Percentiles rank a stretch among this genome's conserved stretches.
These are phyloP conservation scores for Albugo laibachii DNA, from an alignment of 352 stramenopile genomes.

Conservation along the genomic window DNA sequence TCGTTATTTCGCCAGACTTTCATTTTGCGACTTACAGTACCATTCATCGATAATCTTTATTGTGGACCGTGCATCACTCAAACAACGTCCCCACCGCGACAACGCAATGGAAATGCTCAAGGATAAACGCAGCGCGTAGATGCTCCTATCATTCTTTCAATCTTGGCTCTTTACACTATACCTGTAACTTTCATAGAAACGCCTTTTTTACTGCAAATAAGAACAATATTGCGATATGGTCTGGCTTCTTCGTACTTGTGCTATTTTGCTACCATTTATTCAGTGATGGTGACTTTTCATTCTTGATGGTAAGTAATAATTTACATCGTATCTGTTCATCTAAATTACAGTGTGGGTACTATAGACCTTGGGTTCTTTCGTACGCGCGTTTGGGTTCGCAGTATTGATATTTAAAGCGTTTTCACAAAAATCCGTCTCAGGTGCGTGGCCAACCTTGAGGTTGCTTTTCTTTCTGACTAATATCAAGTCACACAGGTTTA, in stretches of 20 bases:
- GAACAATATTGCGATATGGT: constrained; percentile 92
- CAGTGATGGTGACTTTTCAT: constrained; percentile 96
- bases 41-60: too few species aligned
- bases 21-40: too few species aligned
- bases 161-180: not conserved
- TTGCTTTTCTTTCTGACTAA: not conserved
- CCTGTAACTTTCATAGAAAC: constrained; percentile 8
- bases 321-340: not conserved
- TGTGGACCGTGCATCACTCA: too few species aligned
- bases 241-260: constrained; percentile 85
- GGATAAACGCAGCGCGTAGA: constrained; percentile 15
- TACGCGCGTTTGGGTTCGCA: constrained; percentile 77
- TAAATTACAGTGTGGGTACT: not conserved
- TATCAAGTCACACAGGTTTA: constrained; percentile 26
- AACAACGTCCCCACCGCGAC: not conserved
- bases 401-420: constrained; percentile 92
- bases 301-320: constrained; percentile 82
- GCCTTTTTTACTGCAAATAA: constrained; percentile 77
- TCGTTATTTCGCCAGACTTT: too few species aligned
- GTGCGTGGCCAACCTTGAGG: constrained; percentile 5
- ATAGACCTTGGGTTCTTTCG: constrained; percentile 81
- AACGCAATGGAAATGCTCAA: constrained; percentile 9
- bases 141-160: constrained; percentile 1
- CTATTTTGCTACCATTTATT: constrained; percentile 94
- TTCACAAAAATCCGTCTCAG: constrained; percentile 78